Percentiles rank a stretch among this genome's conserved stretches.
Conservation (phyloP, 148 eudicot genomes). For the Polygonum maritimum region DNA sequence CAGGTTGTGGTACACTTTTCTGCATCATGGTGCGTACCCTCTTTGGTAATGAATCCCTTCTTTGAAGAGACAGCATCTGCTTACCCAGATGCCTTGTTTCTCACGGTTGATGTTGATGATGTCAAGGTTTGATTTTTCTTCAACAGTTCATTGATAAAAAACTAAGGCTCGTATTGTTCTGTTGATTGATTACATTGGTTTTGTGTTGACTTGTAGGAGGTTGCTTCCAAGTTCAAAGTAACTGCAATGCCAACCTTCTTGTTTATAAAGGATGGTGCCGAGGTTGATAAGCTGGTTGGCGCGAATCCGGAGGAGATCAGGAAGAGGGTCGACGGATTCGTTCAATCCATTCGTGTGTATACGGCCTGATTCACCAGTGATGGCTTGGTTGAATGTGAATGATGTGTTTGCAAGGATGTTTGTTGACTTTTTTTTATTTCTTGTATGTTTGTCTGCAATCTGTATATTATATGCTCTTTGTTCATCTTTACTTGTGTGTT, state of each 20-base stretch:
- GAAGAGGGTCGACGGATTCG: constrained; percentile 39
- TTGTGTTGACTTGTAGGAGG: constrained; percentile 25
- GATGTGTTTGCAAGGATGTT: neutral
- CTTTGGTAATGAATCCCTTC: constrained; percentile 57
- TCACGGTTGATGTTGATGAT: constrained; percentile 58
- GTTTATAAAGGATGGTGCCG: constrained; percentile 46
- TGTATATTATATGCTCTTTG: constrained; percentile 3
- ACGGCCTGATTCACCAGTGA: constrained; percentile 19
- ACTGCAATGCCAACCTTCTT: constrained; percentile 90
- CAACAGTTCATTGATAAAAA: neutral
- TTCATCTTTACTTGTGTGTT: neutral
- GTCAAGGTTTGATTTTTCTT: constrained; percentile 35
- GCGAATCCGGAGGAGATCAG: constrained; percentile 75
- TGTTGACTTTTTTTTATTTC: neutral
- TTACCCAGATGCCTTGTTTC: constrained; percentile 37
- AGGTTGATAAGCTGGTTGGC: constrained; percentile 60
- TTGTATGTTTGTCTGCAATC: neutral
- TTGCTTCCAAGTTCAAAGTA: constrained; percentile 46
- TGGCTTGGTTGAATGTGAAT: neutral
- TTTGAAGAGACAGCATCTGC: constrained; percentile 50
- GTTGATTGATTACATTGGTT: neutral
- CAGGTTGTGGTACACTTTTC: constrained; percentile 73
- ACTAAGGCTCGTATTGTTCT: neutral
- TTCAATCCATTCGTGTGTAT: constrained; percentile 23
- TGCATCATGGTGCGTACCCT: constrained; percentile 81